phyloP scores from a whole-genome alignment of 1,284 basidiomycete genomes.

The Ustilago bromivora region DNA sequence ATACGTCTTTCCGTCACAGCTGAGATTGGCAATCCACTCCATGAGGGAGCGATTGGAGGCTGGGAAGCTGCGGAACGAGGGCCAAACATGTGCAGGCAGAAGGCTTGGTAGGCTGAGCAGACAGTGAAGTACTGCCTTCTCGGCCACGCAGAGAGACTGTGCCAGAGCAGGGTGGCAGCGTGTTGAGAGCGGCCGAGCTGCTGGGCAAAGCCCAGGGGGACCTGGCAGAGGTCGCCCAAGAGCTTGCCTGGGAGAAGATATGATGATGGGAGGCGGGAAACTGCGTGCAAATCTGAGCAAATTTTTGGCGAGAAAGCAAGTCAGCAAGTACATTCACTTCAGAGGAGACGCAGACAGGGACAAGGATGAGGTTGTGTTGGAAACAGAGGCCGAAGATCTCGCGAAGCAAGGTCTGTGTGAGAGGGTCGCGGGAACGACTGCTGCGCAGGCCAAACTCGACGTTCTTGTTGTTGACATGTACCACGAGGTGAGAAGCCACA shows the following conservation, averaged over 20 bases:
- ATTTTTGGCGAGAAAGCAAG: background rate
- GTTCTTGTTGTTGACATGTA: background rate
- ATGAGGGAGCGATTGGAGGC: background rate
- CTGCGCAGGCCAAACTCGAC: background rate
- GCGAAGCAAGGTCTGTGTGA: background rate
- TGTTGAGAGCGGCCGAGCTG: background rate
- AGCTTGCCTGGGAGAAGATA: background rate
- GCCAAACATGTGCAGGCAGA: background rate
- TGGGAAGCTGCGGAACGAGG: background rate
- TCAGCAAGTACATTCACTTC: background rate
- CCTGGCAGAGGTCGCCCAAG: background rate
- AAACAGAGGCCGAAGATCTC: slow-evolving; percentile 6
- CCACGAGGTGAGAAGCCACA: background rate
- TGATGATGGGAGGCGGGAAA: background rate
- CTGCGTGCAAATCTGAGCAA: background rate
- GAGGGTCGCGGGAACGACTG: background rate
- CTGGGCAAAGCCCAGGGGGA: background rate
- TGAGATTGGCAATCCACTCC: background rate
- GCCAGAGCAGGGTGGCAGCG: background rate
- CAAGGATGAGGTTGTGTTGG: background rate
- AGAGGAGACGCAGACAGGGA: background rate
- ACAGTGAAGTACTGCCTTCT: background rate
- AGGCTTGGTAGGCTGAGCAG: slow-evolving; percentile 1
- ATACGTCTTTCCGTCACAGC: background rate
- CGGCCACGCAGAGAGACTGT: background rate